Evolutionary conservation across 2,329 filamentous ascomycete species (phyloP), one percentile per base, ranked within the genome.

Genomic region (Pseudogymnoascus sp.): DNA sequence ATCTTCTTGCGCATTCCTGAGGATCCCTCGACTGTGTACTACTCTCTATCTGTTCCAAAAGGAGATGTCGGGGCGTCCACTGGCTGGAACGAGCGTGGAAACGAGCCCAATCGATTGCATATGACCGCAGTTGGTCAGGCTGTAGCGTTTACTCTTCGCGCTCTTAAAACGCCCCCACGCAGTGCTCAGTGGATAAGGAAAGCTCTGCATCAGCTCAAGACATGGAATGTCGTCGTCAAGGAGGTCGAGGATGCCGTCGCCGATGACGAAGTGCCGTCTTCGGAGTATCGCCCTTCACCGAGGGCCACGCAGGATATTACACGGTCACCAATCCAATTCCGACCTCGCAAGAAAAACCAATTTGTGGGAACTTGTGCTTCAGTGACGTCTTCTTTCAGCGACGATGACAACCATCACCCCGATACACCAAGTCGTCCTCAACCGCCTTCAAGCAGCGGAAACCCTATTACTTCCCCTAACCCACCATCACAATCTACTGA

Each of bases 1-100:
- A 44, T 44, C 5, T 63, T 63, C 42, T 25, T 63, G 7, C 62
- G 33, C 27, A 59, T 63, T 21, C 62, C 60, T 27, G 29, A 63
- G 3, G 35, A 64, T 29, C 63, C 61, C 29, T 29, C 51, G 12
- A 27, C 38, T 9, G 38, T 64, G 2, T 59, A 64, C 27, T 60
- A 64, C 25, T 42, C 25, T 39, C 15, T 63, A 4, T 64, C 41
- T 36, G 36, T 64, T 12, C 61, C 48, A 60, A 44, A 44, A 27
- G 41, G 41, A 29, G 21, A 44, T n/a, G 21, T 44, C 21, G 21
- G 41, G 17, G 17, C 17, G 17, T 42, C 41, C 5, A 44, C 41
- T 44, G 5, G 41, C 10, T 44, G 21, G 41, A 5, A 44, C 10
- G 21, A 27, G 21, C 12, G 2, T 27, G 4, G 41, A 44, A 44